Base-by-base conservation (phyloP, 2,329 filamentous ascomycete species). In the Aspergillus ochraceus region DNA sequence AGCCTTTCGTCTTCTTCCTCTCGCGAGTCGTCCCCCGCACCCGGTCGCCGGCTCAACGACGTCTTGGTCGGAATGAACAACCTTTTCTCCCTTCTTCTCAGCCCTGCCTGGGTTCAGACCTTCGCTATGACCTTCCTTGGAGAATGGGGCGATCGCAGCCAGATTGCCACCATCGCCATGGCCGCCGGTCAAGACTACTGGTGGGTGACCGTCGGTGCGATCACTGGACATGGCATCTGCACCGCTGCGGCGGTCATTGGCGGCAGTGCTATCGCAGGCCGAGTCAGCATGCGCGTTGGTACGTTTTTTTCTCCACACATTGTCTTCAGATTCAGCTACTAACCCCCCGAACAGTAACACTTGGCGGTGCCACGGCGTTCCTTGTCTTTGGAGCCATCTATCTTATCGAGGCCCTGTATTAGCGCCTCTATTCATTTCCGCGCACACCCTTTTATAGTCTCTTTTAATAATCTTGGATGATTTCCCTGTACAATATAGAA, bases 101-200 rank as follows among this genome's bases (percentile, higher is more conserved):
- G 91, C 76, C 95, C 95, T 1, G 95, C 93, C 0, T 99, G 95
- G 95, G 95, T 99, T 14, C 94, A 98, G 78, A 99, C 95, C 0
- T 99, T 99, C 73, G 86, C 96, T 68, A 99, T 99, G 95, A 99
- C 95, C 2, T 99, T 99, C 79, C 80, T 99, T 30, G 95, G 95
- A 46, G 95, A 99, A 76, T 99, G 95, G 95, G 95, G 95, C 59
- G 95, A 99, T 72, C 88, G 95, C 67, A 96, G 91, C 74, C 95
- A 99, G 79, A 98, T 99, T 70, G 95, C 95, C 22, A 99, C 95
- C 0, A 96, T 99, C 72, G 95, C 95, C 56, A 99, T 99, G 95
- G 95, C 95, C 53, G 94, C 95, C 36, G 95, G 95, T 20, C 91
- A 96, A 76, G 95, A 99, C 74, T 99, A 98, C 77, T 98, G 94